Base-by-base conservation (phyloP, 177 flowering plant genomes). In the Vitis hybrid region DNA sequence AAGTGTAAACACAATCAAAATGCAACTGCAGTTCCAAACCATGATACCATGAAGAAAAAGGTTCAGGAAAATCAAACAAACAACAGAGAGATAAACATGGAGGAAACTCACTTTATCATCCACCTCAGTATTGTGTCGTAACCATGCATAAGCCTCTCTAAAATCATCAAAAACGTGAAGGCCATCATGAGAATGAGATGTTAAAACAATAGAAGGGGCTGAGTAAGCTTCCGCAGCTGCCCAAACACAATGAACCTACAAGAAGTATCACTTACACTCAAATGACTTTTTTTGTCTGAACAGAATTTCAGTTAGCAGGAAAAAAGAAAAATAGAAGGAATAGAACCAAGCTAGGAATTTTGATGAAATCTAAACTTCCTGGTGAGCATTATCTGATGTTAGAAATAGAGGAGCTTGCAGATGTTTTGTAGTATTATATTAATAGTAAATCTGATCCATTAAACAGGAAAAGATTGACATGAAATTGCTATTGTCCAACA, bases 221-320 rank as follows among this genome's bases (percentile, higher is more conserved):
- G 99, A 95, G 80, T 95, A 95, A 71, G 99, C 99, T 82, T 95
- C 98, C 60, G 98, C 97, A 13, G 99, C 99, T 20, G 99, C 99
- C 99, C 99, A 96, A 59, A 96, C 99, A 83, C 92, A 88, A 77
- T 96, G 99, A 74, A 96, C 86, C 99, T 96, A 66, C 83, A 83
- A 56, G 19, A 26, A 67, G 54, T 15, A 67, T 16, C 13, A 57
- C n/a, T 68, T 39, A 45, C 22, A 61, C 56, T 60, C 31, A 67
- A 49, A 56, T 15, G 26, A 10, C 45, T 65, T 12, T 48, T 20
- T 50, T 7, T 7, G 29, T 9, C 3, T 58, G 50, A 59, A n/a
- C 20, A 34, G 55, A 55, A 63, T 20, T 29, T 18, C 10, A 14
- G 3, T 7, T 62, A 10, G 7, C n/a, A 50, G 19, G 14, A 20